Evolutionary conservation across 202 grass and related monocot genomes (phyloP), one percentile per base, ranked within the genome.

Genomic region (Dendrocalamus latiflorus): DNA sequence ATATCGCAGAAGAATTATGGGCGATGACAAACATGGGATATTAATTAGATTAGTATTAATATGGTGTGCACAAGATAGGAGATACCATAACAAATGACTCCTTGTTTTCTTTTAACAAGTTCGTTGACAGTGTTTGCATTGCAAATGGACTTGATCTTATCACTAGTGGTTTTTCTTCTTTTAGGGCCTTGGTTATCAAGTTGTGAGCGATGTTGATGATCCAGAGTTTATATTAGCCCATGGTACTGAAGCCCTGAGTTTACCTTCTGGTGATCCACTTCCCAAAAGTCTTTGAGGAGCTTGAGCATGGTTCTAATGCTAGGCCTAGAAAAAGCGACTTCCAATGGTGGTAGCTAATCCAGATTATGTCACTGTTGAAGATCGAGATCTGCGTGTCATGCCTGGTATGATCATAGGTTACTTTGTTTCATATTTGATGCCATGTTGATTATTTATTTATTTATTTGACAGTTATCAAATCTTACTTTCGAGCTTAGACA

Each of bases 291-390:
- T 93, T 93, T 5, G 87, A 91, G 70, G 93, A 91, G 75, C 85
- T 93, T 85, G 90, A 90, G 62, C 78, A 93, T n/a, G 63, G 75
- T 95, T 68, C 87, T 98, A 72, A 79, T 84, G 89, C 80, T 91
- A 22, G 82, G 86, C 72, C 65, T 77, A 26, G 75, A n/a, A 91
- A 79, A 94, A 84, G 62, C 76, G 49, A 68, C 83, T 95, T 76
- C 95, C 93, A 21, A 90, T 95, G 95, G 87, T 98, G 64, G 92
- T 98, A 48, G 92, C 92, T 84, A 98, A 95, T 85, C 95, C 95
- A 64, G 95, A 98, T 85, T 98, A 93, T 89, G 93, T 98, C 53
- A 98, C 95, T 85, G 95, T 98, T 37, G 95, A 98, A 88, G 95
- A 85, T 88, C 77, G 87, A 86, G 60, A 89, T 67, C 68, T 98